phyloP scores from a whole-genome alignment of 768 basidiomycete species.

The Podaxis mareebaensis region DNA sequence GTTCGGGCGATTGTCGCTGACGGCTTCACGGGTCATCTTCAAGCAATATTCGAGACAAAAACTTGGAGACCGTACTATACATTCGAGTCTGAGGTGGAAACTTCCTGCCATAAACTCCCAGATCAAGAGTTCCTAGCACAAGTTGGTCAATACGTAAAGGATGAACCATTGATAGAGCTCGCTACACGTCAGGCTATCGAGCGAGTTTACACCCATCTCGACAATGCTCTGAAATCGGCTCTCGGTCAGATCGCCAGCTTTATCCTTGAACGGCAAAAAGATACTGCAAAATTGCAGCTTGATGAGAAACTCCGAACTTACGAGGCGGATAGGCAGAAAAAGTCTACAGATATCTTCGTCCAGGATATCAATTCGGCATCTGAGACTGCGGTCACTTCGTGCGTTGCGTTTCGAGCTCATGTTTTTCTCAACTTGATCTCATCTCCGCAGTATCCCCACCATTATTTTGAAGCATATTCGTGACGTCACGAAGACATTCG shows the following conservation, averaged over 20 bases:
- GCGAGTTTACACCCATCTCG: not conserved
- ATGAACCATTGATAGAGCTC: conserved; percentile 8
- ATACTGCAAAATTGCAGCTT: not conserved
- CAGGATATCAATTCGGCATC: conserved; percentile 6
- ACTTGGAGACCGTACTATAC: too few species aligned
- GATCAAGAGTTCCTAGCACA: not conserved
- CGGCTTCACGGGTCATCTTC: not conserved
- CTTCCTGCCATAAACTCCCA: not conserved
- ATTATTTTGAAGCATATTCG: not conserved
- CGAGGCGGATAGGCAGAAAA: not conserved
- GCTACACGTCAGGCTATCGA: conserved; percentile 5
- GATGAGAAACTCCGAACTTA: not conserved
- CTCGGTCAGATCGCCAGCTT: not conserved
- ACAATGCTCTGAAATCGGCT: not conserved
- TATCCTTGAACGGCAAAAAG: not conserved
- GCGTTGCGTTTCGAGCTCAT: not conserved
- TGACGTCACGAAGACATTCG: not conserved
- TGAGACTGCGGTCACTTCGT: not conserved
- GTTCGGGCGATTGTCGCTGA: not conserved
- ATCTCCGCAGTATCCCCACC: not conserved
- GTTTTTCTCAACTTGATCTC: not conserved
- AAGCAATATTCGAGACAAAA: not conserved
- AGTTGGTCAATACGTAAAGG: not conserved
- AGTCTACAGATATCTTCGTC: not conserved
- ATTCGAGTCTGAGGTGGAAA: conserved; percentile 1